A percentile compares a stretch with the other conserved stretches of the same genome.
Conservation (phyloP, 306 rosid species). For the Prunus fruticosa region DNA sequence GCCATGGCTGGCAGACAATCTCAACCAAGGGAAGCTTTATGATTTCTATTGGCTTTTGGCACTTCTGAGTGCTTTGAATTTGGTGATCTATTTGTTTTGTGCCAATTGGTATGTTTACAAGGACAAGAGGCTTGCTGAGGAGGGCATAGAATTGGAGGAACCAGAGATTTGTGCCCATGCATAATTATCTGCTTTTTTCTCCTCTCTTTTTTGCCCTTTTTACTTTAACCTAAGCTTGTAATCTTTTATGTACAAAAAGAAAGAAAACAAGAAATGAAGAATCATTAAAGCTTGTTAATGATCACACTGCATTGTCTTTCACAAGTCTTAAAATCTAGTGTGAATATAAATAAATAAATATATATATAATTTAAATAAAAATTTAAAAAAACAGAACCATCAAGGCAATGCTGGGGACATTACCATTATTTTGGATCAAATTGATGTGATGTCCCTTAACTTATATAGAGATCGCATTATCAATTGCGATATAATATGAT, state of each 20-base stretch:
- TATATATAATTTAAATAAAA: too few relatives aligned
- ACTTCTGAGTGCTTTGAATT: slow-evolving; percentile 59
- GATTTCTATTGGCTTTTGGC: slow-evolving; percentile 86
- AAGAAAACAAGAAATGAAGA: slow-evolving; percentile 11
- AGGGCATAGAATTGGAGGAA: slow-evolving; percentile 63
- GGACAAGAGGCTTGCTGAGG: slow-evolving; percentile 66
- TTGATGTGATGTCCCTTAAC: too few relatives aligned
- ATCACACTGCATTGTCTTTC: too few relatives aligned
- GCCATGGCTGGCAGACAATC: slow-evolving; percentile 84
- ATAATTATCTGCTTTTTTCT: background rate
- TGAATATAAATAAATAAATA: too few relatives aligned
- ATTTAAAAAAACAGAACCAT: too few relatives aligned
- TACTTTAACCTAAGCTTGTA: background rate
- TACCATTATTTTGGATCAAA: too few relatives aligned
- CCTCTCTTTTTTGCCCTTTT: too few relatives aligned
- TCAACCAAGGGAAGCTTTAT: slow-evolving; percentile 73
- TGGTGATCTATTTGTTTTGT: slow-evolving; percentile 51
- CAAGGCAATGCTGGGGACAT: too few relatives aligned
- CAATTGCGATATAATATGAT: too few relatives aligned
- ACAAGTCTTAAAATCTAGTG: too few relatives aligned
- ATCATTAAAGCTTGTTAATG: background rate
- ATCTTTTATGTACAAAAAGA: background rate
- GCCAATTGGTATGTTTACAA: slow-evolving; percentile 89
- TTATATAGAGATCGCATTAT: too few relatives aligned
- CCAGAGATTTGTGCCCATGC: slow-evolving; percentile 10